A percentile compares a stretch with the other conserved stretches of the same genome.
These are phyloP conservation scores for Russula dissimulans DNA, from an alignment of 768 basidiomycete genomes.

Conservation along the genomic window DNA sequence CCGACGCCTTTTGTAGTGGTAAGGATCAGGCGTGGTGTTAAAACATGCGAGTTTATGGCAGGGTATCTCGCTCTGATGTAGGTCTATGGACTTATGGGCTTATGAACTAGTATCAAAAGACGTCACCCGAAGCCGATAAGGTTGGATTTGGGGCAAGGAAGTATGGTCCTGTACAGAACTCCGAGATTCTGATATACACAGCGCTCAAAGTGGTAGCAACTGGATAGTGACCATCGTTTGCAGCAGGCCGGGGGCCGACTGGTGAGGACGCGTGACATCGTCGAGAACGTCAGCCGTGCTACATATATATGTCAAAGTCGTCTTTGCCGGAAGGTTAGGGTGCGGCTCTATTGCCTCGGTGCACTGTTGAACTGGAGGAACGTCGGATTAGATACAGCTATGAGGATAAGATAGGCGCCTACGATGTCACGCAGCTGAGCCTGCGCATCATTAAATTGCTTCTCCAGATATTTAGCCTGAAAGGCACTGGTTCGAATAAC, in stretches of 20 bases:
- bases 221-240: not conserved
- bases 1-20: conserved; percentile 59
- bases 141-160: not conserved
- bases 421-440: conserved; percentile 80
- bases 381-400: not conserved
- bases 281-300: not conserved
- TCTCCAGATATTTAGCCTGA: conserved; percentile 86
- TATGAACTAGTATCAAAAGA: not conserved
- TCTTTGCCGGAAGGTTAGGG: not conserved
- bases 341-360: conserved; percentile 23
- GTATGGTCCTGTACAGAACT: not conserved
- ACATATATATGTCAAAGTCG: not conserved
- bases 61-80: not conserved
- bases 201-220: not conserved
- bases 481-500: not conserved
- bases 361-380: conserved; percentile 45
- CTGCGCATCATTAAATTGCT: conserved; percentile 88
- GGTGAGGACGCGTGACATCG: not conserved
- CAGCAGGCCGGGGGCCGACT: not conserved
- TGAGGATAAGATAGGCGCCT: not conserved
- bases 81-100: not conserved
- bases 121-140: not conserved
- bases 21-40: conserved; percentile 40
- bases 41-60: not conserved
- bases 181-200: not conserved